Evolutionary conservation across 768 basidiomycete species (phyloP).

Genomic region (Termitomyces eurrhizus): DNA sequence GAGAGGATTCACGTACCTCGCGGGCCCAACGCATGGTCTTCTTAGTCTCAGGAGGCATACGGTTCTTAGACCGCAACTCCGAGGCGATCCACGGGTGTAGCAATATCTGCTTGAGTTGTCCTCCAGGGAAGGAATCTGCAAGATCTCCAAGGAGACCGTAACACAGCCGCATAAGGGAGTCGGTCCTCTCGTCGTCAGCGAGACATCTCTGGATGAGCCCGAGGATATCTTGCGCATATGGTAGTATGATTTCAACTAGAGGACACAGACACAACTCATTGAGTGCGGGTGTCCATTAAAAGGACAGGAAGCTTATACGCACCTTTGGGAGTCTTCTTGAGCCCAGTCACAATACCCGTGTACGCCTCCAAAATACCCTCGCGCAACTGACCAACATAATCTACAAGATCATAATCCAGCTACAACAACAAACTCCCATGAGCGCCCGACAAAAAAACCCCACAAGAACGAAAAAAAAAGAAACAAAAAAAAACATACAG

Average conservation of each 20-base stretch:
- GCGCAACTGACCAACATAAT: slow-evolving; percentile 85
- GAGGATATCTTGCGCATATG: slow-evolving; percentile 70
- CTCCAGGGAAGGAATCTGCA: slow-evolving; percentile 80
- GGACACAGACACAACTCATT: too few species aligned
- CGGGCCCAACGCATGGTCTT: slow-evolving; percentile 91
- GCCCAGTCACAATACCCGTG: slow-evolving; percentile 87
- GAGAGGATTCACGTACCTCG: slow-evolving; percentile 53
- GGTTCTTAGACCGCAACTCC: slow-evolving; percentile 69
- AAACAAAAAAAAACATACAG: slow-evolving; percentile 42
- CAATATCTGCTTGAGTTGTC: slow-evolving; percentile 76
- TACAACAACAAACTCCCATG: slow-evolving; percentile 15
- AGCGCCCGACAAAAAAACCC: not conserved
- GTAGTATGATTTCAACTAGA: slow-evolving; percentile 52
- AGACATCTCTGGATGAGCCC: slow-evolving; percentile 78
- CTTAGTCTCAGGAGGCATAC: slow-evolving; percentile 76
- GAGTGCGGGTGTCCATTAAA: too few species aligned
- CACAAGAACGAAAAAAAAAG: not conserved
- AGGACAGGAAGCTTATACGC: slow-evolving; percentile 7
- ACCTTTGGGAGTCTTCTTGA: slow-evolving; percentile 85
- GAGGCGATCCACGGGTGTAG: slow-evolving; percentile 75
- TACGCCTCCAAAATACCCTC: slow-evolving; percentile 98
- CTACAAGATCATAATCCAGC: slow-evolving; percentile 88
- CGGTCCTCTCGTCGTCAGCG: slow-evolving; percentile 79
- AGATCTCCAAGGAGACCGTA: slow-evolving; percentile 92
- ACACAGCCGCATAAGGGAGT: slow-evolving; percentile 66